These are phyloP conservation scores for Acrocalymma vagum DNA, from an alignment of 2,329 filamentous ascomycete genomes.

Conservation along the genomic window DNA sequence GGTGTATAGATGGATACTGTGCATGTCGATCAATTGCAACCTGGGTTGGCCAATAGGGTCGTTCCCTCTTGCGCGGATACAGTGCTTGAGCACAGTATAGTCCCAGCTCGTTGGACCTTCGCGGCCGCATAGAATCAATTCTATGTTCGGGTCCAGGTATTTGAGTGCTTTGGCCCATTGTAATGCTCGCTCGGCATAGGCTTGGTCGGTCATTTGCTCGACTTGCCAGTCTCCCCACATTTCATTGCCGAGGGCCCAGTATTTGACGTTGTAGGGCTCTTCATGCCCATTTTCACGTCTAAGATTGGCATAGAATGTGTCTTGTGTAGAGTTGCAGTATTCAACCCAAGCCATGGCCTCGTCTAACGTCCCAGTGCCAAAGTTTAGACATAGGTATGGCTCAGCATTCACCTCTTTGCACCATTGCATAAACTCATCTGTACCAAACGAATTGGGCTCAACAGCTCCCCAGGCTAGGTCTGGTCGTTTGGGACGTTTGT, in stretches of 20 bases:
- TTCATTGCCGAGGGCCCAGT: constrained; percentile 82
- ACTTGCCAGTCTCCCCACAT: constrained; percentile 71
- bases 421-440: constrained; percentile 83
- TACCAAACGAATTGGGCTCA: constrained; percentile 80
- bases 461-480: constrained; percentile 79
- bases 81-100: constrained; percentile 72
- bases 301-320: constrained; percentile 81
- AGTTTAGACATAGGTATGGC: constrained; percentile 79
- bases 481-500: constrained; percentile 67
- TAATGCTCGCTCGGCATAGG: constrained; percentile 69
- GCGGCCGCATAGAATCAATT: constrained; percentile 75
- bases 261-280: constrained; percentile 79
- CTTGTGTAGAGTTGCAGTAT: constrained; percentile 76
- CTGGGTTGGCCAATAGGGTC: constrained; percentile 52
- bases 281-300: constrained; percentile 74
- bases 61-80: constrained; percentile 58
- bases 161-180: constrained; percentile 75
- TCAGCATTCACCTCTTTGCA: constrained; percentile 73
- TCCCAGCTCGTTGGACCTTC: constrained; percentile 73
- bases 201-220: constrained; percentile 70
- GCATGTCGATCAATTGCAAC: constrained; percentile 70
- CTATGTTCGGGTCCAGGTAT: constrained; percentile 70
- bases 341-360: constrained; percentile 76
- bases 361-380: constrained; percentile 71
- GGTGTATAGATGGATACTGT: constrained; percentile 79